Evolutionary conservation across 345 rosid species (phyloP), one percentile per base, ranked within the genome.

Genomic region (Draba incana): DNA sequence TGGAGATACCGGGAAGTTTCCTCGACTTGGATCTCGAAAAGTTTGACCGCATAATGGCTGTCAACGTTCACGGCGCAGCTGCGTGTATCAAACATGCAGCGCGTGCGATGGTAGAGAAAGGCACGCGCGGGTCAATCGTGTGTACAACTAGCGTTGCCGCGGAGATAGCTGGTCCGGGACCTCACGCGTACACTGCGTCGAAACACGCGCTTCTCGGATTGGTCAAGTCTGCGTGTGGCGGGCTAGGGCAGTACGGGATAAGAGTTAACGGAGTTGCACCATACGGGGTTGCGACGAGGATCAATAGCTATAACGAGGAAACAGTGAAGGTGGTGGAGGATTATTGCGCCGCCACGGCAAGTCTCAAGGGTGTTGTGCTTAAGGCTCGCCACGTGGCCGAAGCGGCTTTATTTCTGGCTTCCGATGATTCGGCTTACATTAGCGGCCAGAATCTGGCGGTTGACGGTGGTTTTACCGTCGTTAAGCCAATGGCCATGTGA

Each of bases 401-500:
- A 55, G 87, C 87, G 2, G 98, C 92, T 15, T 49, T 92, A 73
- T 92, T 89, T 78, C 78, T 89, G 37, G 98, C 97, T 46, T 88
- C 95, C 0, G 93, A 89, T 75, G 92, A 86, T 58, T 85, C 98
- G 1, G 84, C 31, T 35, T 35, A 35, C 39, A 10, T 35, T 35
- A 35, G 39, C 31, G 98, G 98, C 4, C 98, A 84, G 61, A 90
- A 93, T 64, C 72, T 90, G 79, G 90, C 79, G 1, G 87, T 90
- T 67, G 97, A 90, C 59, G 98, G 97, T 3, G 98, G 98, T 5
- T 85, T 79, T 70, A 75, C 90, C 39, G 98, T 87, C 57, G 90
- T 75, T 54, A 75, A 75, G 71, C 47, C 70, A 20, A 43, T 15
- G 58, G 42, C 70, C 39, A 35, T 8, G 39, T 35, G 39, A 35